Evolutionary conservation across 140 eudicot species (phyloP).

Genomic region (Ambrosia hybrid): DNA sequence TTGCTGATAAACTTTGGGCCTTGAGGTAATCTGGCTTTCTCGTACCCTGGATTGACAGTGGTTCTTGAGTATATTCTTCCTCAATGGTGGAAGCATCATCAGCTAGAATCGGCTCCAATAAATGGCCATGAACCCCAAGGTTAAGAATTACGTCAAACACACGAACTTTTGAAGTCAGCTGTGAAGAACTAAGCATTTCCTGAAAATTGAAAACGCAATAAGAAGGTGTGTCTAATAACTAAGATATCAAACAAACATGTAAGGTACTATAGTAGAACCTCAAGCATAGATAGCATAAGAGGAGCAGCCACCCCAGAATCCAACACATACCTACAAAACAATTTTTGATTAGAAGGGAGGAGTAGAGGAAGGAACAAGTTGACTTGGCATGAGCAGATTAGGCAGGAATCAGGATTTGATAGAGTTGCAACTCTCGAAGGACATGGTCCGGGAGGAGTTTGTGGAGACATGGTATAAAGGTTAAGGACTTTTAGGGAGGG

Average conservation of each 20-base stretch:
- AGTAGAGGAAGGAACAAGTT: too few relatives aligned
- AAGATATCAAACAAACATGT: slow-evolving; percentile 9
- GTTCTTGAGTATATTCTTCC: slow-evolving; percentile 80
- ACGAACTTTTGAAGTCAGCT: slow-evolving; percentile 73
- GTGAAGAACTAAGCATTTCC: slow-evolving; percentile 89
- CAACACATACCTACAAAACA: slow-evolving; percentile 83
- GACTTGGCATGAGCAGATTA: too few relatives aligned
- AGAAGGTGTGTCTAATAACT: slow-evolving; percentile 17
- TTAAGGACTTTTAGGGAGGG: too few relatives aligned
- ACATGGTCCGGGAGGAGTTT: too few relatives aligned
- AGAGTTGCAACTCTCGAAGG: too few relatives aligned
- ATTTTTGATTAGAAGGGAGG: not conserved
- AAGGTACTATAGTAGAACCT: slow-evolving; percentile 51
- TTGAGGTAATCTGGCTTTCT: slow-evolving; percentile 55
- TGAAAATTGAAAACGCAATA: slow-evolving; percentile 37
- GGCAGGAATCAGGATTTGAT: too few relatives aligned
- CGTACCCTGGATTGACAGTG: slow-evolving; percentile 50
- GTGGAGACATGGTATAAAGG: too few relatives aligned
- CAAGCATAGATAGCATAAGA: slow-evolving; percentile 90
- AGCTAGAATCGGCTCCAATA: slow-evolving; percentile 76
- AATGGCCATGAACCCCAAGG: slow-evolving; percentile 97
- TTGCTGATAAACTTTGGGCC: slow-evolving; percentile 62
- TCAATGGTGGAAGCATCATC: slow-evolving; percentile 80
- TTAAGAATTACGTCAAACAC: slow-evolving; percentile 92
- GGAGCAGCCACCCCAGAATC: slow-evolving; percentile 94